A percentile compares a stretch with the other conserved stretches of the same genome.
These are phyloP conservation scores for Coemansia sp. DNA, from an alignment of 192 early-diverging fungal species.

Conservation along the genomic window DNA sequence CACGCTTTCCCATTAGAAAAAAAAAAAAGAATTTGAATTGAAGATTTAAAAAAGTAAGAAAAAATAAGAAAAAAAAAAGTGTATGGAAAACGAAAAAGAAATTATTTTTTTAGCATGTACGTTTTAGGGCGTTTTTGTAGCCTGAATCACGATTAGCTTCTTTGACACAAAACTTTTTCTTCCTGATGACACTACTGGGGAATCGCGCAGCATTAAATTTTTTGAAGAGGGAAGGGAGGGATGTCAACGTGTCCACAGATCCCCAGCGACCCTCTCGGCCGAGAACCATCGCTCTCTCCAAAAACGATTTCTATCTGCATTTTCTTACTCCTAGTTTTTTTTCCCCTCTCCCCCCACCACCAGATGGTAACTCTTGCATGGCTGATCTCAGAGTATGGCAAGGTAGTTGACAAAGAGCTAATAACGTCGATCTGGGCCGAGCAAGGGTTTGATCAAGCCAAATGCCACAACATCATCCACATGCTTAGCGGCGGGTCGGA, in stretches of 20 bases:
- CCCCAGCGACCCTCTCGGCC: not conserved
- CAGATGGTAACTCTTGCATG: conserved; percentile 27
- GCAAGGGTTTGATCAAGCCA: conserved; percentile 21
- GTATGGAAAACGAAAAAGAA: not conserved
- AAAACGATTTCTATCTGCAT: not conserved
- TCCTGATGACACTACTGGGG: not conserved
- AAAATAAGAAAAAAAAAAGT: not conserved
- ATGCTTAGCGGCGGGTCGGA: conserved; percentile 33
- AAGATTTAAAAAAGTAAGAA: not conserved
- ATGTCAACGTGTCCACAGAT: not conserved
- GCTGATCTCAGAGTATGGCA: conserved; percentile 35
- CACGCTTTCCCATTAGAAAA: conserved; percentile 47
- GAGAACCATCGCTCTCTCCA: not conserved
- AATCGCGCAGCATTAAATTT: conserved; percentile 1
- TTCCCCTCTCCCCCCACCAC: not conserved
- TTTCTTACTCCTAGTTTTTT: not conserved
- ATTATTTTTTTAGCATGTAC: not conserved
- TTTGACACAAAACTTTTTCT: not conserved
- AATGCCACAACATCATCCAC: conserved; percentile 42
- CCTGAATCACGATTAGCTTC: no score
- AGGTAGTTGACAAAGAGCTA: conserved; percentile 34
- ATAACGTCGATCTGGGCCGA: conserved; percentile 47
- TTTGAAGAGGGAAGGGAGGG: not conserved
- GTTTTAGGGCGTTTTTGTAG: not conserved
- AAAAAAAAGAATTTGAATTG: not conserved